Percentiles rank a stretch among this genome's conserved stretches.
Conservation (phyloP, 179 eudicot genomes). For the Spinacia oleracea region DNA sequence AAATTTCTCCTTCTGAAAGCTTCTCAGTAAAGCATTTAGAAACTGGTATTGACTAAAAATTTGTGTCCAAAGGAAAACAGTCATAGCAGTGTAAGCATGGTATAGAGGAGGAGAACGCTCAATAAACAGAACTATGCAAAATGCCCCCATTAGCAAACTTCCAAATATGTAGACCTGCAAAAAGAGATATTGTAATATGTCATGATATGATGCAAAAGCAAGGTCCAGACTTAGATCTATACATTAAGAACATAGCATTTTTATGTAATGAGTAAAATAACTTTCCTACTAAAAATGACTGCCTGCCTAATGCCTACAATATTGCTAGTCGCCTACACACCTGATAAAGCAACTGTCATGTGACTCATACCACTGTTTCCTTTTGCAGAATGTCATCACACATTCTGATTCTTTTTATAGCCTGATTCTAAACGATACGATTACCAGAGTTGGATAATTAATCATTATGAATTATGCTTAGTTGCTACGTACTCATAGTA, state of each 20-base stretch:
- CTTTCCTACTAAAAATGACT: too few relatives aligned
- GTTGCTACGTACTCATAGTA: too few relatives aligned
- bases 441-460: too few relatives aligned
- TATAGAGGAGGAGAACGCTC: slow-evolving; percentile 89
- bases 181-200: background rate
- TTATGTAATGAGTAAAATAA: background rate
- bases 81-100: slow-evolving; percentile 85
- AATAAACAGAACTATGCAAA: slow-evolving; percentile 51
- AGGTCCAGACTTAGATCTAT: background rate
- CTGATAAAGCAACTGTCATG: too few relatives aligned
- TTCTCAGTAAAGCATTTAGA: slow-evolving; percentile 62
- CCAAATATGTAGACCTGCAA: slow-evolving; percentile 63
- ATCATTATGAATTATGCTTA: too few relatives aligned
- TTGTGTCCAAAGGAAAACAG: slow-evolving; percentile 93
- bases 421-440: too few relatives aligned
- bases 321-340: too few relatives aligned
- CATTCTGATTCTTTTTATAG: too few relatives aligned
- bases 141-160: slow-evolving; percentile 54
- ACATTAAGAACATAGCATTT: background rate
- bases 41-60: slow-evolving; percentile 69
- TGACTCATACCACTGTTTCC: too few relatives aligned
- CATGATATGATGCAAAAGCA: background rate
- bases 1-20: slow-evolving; percentile 41
- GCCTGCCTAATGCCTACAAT: too few relatives aligned
- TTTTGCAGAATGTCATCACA: too few relatives aligned